Conservation (phyloP, 495 filamentous ascomycete species). For the Bathelium albidoporum region DNA sequence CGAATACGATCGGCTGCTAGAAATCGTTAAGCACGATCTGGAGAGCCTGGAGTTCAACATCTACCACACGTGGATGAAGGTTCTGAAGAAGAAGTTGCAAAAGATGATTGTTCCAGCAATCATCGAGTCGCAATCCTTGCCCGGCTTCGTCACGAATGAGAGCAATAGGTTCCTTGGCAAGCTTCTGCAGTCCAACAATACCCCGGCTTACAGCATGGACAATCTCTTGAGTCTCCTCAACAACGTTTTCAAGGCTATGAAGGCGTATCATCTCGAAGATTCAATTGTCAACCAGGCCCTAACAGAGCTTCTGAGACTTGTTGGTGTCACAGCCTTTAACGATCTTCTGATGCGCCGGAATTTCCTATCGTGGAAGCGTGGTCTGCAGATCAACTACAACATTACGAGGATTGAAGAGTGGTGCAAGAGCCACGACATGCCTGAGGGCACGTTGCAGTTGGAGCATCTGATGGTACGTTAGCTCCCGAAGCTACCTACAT, state of each 20-base stretch:
- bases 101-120: constrained; percentile 99
- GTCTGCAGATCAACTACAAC: constrained; percentile 99
- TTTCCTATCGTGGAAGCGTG: constrained; percentile 99
- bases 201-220: constrained; percentile 97
- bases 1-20: constrained; percentile 93
- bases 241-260: constrained; percentile 96
- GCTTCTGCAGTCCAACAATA: constrained; percentile 74
- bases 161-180: constrained; percentile 97
- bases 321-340: constrained; percentile 98
- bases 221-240: constrained; percentile 93
- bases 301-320: constrained; percentile 84
- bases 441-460: constrained; percentile 90
- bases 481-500: not conserved
- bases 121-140: constrained; percentile 96
- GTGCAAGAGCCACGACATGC: constrained; percentile 99
- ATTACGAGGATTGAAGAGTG: constrained; percentile 99
- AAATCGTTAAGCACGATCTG: constrained; percentile 98
- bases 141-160: constrained; percentile 97
- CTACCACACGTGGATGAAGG: constrained; percentile 99
- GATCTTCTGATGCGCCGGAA: constrained; percentile 95
- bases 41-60: constrained; percentile 99
- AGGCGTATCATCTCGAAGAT: constrained; percentile 93
- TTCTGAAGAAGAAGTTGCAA: constrained; percentile 93
- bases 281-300: constrained; percentile 89
- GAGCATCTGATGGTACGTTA: constrained; percentile 94